Evolutionary conservation across 371 early-diverging fungal genomes (phyloP).

Genomic region (Nematocida major): DNA sequence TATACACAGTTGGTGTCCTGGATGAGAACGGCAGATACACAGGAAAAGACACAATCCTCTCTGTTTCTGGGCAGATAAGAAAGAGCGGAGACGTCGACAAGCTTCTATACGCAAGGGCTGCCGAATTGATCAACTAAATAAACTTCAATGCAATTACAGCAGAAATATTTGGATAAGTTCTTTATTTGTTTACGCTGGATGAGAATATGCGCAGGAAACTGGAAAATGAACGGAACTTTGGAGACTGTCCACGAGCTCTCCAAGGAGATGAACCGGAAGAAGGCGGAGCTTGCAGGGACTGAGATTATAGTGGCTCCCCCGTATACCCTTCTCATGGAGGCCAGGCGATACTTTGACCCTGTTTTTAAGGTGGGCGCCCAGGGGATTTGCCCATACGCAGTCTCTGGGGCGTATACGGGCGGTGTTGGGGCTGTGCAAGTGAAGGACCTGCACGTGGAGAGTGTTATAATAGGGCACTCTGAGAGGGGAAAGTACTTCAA

Average conservation of each 20-base stretch:
- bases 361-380: slow-evolving; percentile 86
- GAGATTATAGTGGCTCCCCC: slow-evolving; percentile 96
- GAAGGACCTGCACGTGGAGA: slow-evolving; percentile 82
- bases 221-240: slow-evolving; percentile 59
- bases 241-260: slow-evolving; percentile 17
- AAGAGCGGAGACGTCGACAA: slow-evolving; percentile 61
- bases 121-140: slow-evolving; percentile 39
- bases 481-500: slow-evolving; percentile 85
- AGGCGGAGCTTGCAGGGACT: slow-evolving; percentile 54
- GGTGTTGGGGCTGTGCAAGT: slow-evolving; percentile 87
- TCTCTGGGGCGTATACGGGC: slow-evolving; percentile 90
- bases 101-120: slow-evolving; percentile 53
- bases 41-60: slow-evolving; percentile 54
- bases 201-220: slow-evolving; percentile 60
- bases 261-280: neutral
- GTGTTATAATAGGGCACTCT: slow-evolving; percentile 95
- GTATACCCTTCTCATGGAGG: slow-evolving; percentile 70
- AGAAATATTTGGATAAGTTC: slow-evolving; percentile 33
- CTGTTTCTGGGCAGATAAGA: slow-evolving; percentile 61
- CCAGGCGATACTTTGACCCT: neutral
- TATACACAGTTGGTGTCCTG: slow-evolving; percentile 59
- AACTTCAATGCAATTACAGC: slow-evolving; percentile 42
- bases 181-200: slow-evolving; percentile 3
- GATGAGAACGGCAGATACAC: slow-evolving; percentile 60
- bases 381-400: slow-evolving; percentile 74